Evolutionary conservation across 164 flowering plant species (phyloP).

Genomic region (Houttuynia cordata): DNA sequence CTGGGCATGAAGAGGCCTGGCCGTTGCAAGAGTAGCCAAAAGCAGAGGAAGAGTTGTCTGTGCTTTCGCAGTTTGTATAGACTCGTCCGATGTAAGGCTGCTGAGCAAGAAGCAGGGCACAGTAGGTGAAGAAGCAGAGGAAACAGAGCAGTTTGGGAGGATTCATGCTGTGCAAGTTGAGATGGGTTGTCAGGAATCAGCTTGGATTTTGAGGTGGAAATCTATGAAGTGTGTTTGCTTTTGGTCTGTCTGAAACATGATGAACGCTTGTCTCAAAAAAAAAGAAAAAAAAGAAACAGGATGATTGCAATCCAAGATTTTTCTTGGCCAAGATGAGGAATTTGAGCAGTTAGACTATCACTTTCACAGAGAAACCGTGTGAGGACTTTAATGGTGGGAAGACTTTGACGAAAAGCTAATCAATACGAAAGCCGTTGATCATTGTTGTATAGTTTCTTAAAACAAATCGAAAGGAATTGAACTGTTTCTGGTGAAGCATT

Average conservation of each 20-base stretch:
- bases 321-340: not conserved
- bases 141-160: not conserved
- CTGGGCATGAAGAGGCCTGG: slow-evolving; percentile 18
- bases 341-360: not conserved
- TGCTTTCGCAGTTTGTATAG: slow-evolving; percentile 33
- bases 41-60: slow-evolving; percentile 16
- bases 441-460: too few species aligned
- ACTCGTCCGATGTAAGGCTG: slow-evolving; percentile 26
- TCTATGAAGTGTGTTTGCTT: not conserved
- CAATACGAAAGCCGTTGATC: too few species aligned
- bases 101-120: slow-evolving; percentile 16
- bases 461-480: too few species aligned
- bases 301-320: not conserved
- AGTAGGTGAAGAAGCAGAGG: not conserved
- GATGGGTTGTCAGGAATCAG: not conserved
- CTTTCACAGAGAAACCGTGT: not conserved
- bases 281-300: too few species aligned
- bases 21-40: slow-evolving; percentile 42
- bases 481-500: too few species aligned
- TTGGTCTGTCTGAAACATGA: not conserved
- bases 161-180: not conserved
- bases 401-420: not conserved
- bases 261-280: too few species aligned
- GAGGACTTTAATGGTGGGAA: not conserved
- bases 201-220: not conserved